Evolutionary conservation across 306 rosid species (phyloP).

Genomic region (Clitoria ternatea): DNA sequence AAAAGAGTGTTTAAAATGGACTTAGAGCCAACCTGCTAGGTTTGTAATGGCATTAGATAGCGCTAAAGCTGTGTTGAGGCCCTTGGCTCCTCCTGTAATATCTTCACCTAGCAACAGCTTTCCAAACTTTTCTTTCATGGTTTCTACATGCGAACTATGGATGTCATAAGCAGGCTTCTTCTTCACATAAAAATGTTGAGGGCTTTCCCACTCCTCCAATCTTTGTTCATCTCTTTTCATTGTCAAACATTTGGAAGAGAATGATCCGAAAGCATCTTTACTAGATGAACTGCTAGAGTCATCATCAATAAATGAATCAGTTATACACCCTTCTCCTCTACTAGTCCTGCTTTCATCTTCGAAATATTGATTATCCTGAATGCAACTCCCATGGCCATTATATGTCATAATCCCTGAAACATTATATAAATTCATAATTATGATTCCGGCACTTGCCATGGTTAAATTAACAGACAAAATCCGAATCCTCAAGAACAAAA

Average conservation of each 20-base stretch:
- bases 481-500: neutral
- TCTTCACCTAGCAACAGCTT: constrained; percentile 83
- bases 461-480: neutral
- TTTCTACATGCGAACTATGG: constrained; percentile 56
- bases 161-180: constrained; percentile 48
- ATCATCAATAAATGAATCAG: constrained; percentile 67
- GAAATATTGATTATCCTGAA: constrained; percentile 43
- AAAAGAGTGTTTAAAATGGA: neutral
- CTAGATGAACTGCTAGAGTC: constrained; percentile 73
- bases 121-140: constrained; percentile 77
- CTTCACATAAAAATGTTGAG: constrained; percentile 47
- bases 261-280: constrained; percentile 67
- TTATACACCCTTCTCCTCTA: constrained; percentile 65
- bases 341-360: constrained; percentile 69
- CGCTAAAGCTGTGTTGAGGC: constrained; percentile 63
- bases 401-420: constrained; percentile 70
- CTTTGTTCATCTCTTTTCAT: constrained; percentile 47
- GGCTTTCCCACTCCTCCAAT: constrained; percentile 68
- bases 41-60: constrained; percentile 73
- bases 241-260: constrained; percentile 68
- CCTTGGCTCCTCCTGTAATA: constrained; percentile 71
- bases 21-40: constrained; percentile 55
- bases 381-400: constrained; percentile 75
- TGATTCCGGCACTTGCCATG: neutral
- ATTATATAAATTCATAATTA: constrained; percentile 20